A percentile compares a stretch with the other conserved stretches of the same genome.
Evolutionary conservation across 495 filamentous ascomycete genomes (phyloP).

Genomic region (Neurospora discreta): DNA sequence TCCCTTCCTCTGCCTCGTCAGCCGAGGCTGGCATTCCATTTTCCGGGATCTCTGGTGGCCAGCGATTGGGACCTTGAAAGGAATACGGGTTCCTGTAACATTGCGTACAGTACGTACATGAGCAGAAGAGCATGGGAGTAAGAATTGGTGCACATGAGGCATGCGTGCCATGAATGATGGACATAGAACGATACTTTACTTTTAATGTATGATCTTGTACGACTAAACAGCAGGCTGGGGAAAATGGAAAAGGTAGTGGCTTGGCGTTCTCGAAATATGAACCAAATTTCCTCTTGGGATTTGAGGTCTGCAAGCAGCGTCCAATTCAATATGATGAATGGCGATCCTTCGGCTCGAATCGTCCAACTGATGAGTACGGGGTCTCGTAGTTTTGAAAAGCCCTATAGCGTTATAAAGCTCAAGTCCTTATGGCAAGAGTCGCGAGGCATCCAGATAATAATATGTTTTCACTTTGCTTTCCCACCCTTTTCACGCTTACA

Average conservation of each 20-base stretch:
- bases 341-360: background rate
- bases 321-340: background rate
- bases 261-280: background rate
- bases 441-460: background rate
- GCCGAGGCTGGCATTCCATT: slow-evolving; percentile 18
- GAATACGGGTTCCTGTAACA: background rate
- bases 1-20: slow-evolving; percentile 47
- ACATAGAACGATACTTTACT: background rate
- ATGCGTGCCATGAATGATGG: background rate
- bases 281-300: background rate
- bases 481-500: background rate
- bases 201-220: background rate
- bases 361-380: background rate
- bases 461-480: background rate
- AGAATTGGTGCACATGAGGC: background rate
- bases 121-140: background rate
- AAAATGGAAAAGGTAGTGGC: background rate
- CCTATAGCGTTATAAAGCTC: too few relatives aligned
- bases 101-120: background rate
- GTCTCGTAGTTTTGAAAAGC: background rate
- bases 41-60: background rate
- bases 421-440: background rate
- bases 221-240: background rate
- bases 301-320: background rate
- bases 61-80: background rate